A percentile compares a stretch with the other conserved stretches of the same genome.
Conservation (phyloP, 129 eudicot species). For the Tagetes erecta region DNA sequence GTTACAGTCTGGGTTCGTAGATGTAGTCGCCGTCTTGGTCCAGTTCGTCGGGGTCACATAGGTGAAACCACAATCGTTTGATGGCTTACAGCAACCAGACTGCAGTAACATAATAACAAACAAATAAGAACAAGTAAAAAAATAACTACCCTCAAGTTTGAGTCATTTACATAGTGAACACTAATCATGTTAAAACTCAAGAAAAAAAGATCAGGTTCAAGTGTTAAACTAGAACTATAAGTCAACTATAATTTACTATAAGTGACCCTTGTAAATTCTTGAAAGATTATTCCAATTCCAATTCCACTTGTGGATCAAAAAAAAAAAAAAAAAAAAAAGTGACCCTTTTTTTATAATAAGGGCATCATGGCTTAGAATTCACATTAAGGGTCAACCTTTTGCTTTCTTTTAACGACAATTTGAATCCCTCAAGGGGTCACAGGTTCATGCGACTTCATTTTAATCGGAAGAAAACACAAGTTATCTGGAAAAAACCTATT, state of each 20-base stretch:
- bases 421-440: too few species aligned
- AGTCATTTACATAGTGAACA: neutral
- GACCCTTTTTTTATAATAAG: neutral
- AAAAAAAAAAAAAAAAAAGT: too few species aligned
- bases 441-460: too few species aligned
- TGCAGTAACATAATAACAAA: conserved; percentile 26
- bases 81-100: conserved; percentile 98
- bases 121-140: neutral
- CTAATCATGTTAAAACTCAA: neutral
- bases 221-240: neutral
- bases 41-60: conserved; percentile 70
- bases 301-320: too few species aligned
- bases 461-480: too few species aligned
- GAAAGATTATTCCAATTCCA: too few species aligned
- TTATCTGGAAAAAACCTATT: too few species aligned
- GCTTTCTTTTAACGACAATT: neutral
- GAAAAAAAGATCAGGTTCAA: neutral
- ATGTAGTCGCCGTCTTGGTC: conserved; percentile 36
- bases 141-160: neutral
- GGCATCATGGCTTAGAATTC: conserved; percentile 17
- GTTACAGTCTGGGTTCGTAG: conserved; percentile 53
- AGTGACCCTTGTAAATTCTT: too few species aligned
- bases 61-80: conserved; percentile 50
- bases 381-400: conserved; percentile 4
- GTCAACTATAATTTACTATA: neutral